A percentile compares a stretch with the other conserved stretches of the same genome.
These are phyloP conservation scores for Talaromyces ruber DNA, from an alignment of 495 filamentous ascomycete genomes.

Conservation along the genomic window DNA sequence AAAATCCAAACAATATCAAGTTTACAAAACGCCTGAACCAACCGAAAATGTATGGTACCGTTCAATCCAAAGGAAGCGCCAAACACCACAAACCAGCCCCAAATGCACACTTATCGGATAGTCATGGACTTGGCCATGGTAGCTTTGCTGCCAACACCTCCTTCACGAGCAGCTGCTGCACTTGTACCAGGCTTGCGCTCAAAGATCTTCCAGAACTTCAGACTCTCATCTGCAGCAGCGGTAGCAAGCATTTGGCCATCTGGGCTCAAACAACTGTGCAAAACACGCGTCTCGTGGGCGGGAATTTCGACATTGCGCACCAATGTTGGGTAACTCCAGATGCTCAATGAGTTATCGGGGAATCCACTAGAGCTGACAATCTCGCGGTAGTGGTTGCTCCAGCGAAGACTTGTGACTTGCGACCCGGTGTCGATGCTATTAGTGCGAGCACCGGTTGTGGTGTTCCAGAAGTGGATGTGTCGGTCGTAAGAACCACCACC, in stretches of 20 bases:
- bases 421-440: conserved; percentile 99
- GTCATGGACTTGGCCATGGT: conserved; percentile 94
- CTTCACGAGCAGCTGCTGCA: conserved; percentile 45
- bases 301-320: conserved; percentile 98
- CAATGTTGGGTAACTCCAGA: conserved; percentile 96
- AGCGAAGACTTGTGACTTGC: conserved; percentile 90
- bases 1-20: not conserved
- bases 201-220: conserved; percentile 99
- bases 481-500: conserved; percentile 94
- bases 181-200: conserved; percentile 84
- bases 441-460: conserved; percentile 88
- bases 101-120: conserved; percentile 60
- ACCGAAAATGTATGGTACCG: not conserved
- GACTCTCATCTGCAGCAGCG: conserved; percentile 86
- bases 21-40: not conserved
- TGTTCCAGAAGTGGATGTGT: conserved; percentile 99
- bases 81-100: not conserved
- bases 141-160: conserved; percentile 51
- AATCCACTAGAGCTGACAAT: conserved; percentile 95
- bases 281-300: conserved; percentile 93
- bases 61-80: not conserved
- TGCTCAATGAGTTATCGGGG: conserved; percentile 96
- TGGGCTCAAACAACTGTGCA: conserved; percentile 90
- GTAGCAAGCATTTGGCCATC: conserved; percentile 97
- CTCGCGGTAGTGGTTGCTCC: conserved; percentile 95